phyloP scores from a whole-genome alignment of 192 early-diverging fungal species.

The Endogone sp. region DNA sequence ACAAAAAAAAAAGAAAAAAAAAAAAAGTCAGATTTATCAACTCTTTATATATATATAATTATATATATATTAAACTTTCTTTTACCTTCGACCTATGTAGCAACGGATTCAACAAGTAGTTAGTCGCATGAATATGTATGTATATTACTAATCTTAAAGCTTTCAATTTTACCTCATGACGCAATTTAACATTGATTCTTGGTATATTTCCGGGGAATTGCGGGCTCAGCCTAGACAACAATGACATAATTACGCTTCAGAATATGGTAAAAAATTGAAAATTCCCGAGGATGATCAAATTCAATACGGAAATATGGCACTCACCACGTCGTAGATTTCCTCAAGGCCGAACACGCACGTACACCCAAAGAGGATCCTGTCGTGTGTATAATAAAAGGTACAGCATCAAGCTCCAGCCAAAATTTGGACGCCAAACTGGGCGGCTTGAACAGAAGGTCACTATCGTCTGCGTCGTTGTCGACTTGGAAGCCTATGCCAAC shows the following conservation, averaged over 20 bases:
- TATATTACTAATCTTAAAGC: neutral
- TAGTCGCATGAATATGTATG: slow-evolving; percentile 6
- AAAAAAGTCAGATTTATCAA: neutral
- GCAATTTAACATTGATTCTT: slow-evolving; percentile 57
- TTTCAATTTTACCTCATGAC: slow-evolving; percentile 47
- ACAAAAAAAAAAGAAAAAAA: too few relatives aligned
- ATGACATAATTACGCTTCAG: neutral
- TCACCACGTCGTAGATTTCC: slow-evolving; percentile 66
- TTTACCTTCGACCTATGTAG: slow-evolving; percentile 30
- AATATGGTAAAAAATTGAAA: neutral
- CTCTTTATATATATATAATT: neutral
- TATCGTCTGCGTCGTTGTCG: slow-evolving; percentile 25
- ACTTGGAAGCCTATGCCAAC: slow-evolving; percentile 56
- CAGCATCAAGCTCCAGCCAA: slow-evolving; percentile 73
- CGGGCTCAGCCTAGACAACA: slow-evolving; percentile 47
- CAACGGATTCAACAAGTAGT: neutral
- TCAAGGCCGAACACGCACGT: slow-evolving; percentile 64
- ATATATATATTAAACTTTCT: neutral
- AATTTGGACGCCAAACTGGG: slow-evolving; percentile 45
- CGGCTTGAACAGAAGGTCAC: slow-evolving; percentile 34
- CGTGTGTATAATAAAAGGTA: slow-evolving; percentile 68
- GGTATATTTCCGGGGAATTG: slow-evolving; percentile 72
- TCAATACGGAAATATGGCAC: neutral
- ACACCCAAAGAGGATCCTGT: slow-evolving; percentile 60
- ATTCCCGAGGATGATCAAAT: neutral